Percentiles rank a stretch among this genome's conserved stretches.
Evolutionary conservation across 148 eudicot genomes (phyloP).

Genomic region (Fallopia convolvulus): DNA sequence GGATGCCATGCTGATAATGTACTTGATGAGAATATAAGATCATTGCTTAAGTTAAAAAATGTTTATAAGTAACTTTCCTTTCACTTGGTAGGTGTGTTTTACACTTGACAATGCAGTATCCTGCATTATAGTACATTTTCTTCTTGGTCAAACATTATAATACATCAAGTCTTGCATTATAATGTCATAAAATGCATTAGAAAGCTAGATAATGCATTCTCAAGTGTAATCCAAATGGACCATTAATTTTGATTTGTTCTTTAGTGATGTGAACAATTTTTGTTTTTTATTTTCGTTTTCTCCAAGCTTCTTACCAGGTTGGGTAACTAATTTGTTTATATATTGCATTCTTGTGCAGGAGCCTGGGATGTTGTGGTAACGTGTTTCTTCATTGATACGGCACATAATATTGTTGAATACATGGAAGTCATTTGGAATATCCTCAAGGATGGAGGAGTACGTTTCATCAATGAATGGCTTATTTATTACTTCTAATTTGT

Average conservation of each 20-base stretch:
- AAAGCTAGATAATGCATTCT: no score
- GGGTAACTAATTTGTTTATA: neutral
- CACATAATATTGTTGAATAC: slow-evolving; percentile 89
- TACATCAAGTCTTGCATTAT: no score
- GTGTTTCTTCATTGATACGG: slow-evolving; percentile 95
- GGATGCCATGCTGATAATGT: neutral
- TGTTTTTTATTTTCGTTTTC: neutral
- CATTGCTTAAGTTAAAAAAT: no score
- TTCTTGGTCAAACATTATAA: no score
- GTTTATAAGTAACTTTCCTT: neutral
- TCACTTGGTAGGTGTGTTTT: neutral
- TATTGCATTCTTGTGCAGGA: slow-evolving; percentile 39
- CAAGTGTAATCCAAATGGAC: no score
- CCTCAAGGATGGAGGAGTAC: slow-evolving; percentile 93
- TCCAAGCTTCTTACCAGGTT: neutral
- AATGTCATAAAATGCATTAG: no score
- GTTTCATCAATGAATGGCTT: slow-evolving; percentile 11
- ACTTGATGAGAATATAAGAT: neutral
- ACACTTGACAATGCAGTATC: no score
- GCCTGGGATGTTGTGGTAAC: slow-evolving; percentile 97
- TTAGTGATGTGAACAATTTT: neutral
- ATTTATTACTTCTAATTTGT: neutral
- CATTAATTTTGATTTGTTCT: neutral
- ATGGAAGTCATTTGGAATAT: slow-evolving; percentile 82
- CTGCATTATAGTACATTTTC: no score